Conservation (phyloP, 768 basidiomycete genomes). For the Coprinopsis cinerea region DNA sequence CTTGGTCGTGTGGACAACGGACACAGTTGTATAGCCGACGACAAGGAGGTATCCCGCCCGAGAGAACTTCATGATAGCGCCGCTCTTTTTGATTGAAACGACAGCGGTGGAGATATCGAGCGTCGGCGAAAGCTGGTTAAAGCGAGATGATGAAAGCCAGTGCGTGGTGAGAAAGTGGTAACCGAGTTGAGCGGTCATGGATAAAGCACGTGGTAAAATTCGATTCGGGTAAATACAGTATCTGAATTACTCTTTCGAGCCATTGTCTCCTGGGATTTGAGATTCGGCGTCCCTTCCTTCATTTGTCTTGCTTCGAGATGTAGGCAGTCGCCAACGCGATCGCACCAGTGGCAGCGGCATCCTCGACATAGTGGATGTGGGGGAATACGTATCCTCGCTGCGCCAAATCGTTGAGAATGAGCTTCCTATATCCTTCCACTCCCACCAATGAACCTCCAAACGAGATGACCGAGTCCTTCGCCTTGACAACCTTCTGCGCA, state of each 20-base stretch:
- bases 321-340: conserved; percentile 40
- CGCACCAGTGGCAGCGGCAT: conserved; percentile 65
- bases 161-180: neutral
- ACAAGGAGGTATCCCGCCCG: conserved; percentile 20
- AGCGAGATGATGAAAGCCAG: neutral
- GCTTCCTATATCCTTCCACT: conserved; percentile 49
- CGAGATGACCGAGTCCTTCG: conserved; percentile 56
- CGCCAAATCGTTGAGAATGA: conserved; percentile 50
- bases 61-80: conserved; percentile 5
- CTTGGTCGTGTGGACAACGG: conserved; percentile 41
- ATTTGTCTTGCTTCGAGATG: neutral
- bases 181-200: neutral
- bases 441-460: conserved; percentile 79
- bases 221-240: too few species aligned
- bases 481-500: conserved; percentile 34
- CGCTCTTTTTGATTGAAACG: neutral
- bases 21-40: conserved; percentile 29
- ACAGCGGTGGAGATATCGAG: neutral
- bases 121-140: neutral
- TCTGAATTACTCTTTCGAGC: neutral
- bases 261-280: neutral
- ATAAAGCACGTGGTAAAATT: neutral
- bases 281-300: too few species aligned
- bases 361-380: conserved; percentile 60
- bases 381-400: conserved; percentile 57